phyloP scores from a whole-genome alignment of 352 stramenopile genomes.

The Pythium pyrilobum region DNA sequence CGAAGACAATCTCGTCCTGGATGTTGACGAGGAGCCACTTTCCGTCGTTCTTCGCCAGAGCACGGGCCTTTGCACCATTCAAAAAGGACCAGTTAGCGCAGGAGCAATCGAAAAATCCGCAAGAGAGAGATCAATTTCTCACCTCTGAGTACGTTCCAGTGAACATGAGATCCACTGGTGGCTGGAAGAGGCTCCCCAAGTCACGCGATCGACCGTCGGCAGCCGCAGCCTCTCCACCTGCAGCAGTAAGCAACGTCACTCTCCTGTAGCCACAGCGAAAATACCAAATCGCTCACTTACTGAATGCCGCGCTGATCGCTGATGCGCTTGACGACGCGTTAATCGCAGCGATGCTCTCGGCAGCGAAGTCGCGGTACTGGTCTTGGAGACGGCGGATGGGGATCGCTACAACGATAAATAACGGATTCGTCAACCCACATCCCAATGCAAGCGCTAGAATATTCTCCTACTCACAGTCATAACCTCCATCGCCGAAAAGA shows the following conservation, averaged over 20 bases:
- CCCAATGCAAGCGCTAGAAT: not conserved
- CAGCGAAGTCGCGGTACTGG: constrained; percentile 76
- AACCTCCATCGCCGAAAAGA: constrained; percentile 50
- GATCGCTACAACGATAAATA: constrained; percentile 22
- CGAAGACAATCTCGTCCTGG: constrained; percentile 92
- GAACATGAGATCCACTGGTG: constrained; percentile 71
- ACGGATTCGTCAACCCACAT: not conserved
- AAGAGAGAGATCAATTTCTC: no score
- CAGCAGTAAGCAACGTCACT: not conserved
- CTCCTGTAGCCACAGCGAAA: constrained; percentile 2
- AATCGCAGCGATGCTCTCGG: constrained; percentile 74
- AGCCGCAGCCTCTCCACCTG: not conserved
- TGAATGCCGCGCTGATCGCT: constrained; percentile 40
- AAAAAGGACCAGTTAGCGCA: not conserved
- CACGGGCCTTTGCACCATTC: constrained; percentile 32
- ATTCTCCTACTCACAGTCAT: constrained; percentile 24
- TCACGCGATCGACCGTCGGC: constrained; percentile 25
- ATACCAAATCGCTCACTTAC: constrained; percentile 20
- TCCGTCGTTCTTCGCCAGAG: constrained; percentile 74
- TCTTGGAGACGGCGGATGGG: constrained; percentile 56
- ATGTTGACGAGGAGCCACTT: constrained; percentile 95
- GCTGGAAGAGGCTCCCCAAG: constrained; percentile 67
- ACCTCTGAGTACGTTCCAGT: constrained; percentile 75
- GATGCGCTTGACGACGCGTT: constrained; percentile 27
- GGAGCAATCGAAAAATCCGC: no score